Conservation (phyloP, 2,329 filamentous ascomycete species). For the Sordariomycetes sp. region DNA sequence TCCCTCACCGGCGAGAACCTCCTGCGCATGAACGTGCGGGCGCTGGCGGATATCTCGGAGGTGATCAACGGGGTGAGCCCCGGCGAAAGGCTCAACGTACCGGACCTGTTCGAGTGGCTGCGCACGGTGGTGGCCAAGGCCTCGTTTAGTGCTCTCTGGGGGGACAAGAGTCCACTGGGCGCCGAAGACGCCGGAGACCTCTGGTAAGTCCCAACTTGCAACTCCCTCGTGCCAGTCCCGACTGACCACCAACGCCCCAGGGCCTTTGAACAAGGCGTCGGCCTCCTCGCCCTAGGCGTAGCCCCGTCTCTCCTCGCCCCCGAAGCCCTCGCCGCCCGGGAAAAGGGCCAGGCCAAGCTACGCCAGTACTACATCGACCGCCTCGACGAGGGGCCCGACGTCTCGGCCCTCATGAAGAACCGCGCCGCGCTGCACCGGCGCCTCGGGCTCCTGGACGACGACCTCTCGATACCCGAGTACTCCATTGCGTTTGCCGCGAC, state of each 20-base stretch:
- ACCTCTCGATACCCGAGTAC: constrained; percentile 16
- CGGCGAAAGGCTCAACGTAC: constrained; percentile 10
- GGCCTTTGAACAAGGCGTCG: constrained; percentile 15
- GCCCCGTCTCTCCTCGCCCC: constrained; percentile 12
- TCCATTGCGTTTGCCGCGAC: constrained; percentile 16
- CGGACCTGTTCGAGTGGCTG: constrained; percentile 23
- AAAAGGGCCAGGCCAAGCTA: constrained; percentile 12
- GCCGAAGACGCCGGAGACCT: constrained; percentile 20
- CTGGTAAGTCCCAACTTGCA: constrained; percentile 14
- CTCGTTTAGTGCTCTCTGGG: constrained; percentile 24
- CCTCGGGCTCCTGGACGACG: constrained; percentile 13
- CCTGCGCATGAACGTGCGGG: constrained; percentile 18
- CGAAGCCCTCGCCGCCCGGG: constrained; percentile 11
- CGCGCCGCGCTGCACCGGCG: constrained; percentile 14
- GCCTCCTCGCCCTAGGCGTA: constrained; percentile 14
- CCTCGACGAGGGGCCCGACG: constrained; percentile 12
- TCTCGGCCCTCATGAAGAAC: constrained; percentile 14
- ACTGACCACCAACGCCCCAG: constrained; percentile 5
- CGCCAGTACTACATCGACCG: constrained; percentile 15
- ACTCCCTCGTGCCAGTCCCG: too few relatives aligned
- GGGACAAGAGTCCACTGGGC: constrained; percentile 26
- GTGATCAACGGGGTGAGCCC: constrained; percentile 12
- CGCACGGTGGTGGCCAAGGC: constrained; percentile 21
- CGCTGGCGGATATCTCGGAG: constrained; percentile 18
- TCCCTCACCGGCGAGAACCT: constrained; percentile 18